Conservation (phyloP, 2,329 filamentous ascomycete genomes). For the Trichoderma brevicompactum region DNA sequence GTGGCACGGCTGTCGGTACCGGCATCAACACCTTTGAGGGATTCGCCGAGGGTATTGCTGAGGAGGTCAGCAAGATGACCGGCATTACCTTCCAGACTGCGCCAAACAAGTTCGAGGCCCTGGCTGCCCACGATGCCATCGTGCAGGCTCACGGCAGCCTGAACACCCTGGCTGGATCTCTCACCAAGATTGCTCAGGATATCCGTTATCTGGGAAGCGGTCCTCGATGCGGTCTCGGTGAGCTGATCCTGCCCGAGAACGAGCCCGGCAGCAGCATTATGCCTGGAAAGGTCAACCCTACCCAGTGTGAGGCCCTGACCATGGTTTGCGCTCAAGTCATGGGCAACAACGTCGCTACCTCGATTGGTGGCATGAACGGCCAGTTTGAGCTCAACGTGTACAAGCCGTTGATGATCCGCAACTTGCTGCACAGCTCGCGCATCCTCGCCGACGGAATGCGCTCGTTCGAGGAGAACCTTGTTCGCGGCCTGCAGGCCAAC, state of each 20-base stretch:
- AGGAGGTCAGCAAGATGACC: conserved; percentile 89
- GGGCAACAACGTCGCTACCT: conserved; percentile 92
- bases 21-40: conserved; percentile 97
- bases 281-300: conserved; percentile 99
- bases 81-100: conserved; percentile 93
- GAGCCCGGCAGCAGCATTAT: conserved; percentile 98
- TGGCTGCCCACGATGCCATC: conserved; percentile 93
- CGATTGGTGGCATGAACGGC: conserved; percentile 93
- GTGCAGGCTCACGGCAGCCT: conserved; percentile 92
- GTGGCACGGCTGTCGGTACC: conserved; percentile 94
- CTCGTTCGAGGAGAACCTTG: conserved; percentile 92
- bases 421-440: conserved; percentile 88
- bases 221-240: conserved; percentile 91
- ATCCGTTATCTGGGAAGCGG: conserved; percentile 96
- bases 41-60: conserved; percentile 90
- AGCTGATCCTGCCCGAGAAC: conserved; percentile 93
- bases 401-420: conserved; percentile 95
- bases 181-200: conserved; percentile 98
- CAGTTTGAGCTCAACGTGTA: conserved; percentile 99
- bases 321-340: conserved; percentile 99
- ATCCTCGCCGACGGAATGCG: conserved; percentile 91
- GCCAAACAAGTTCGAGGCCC: conserved; percentile 98
- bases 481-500: conserved; percentile 86
- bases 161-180: conserved; percentile 87
- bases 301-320: conserved; percentile 95